A percentile compares a stretch with the other conserved stretches of the same genome.
Evolutionary conservation across 345 rosid species (phyloP).

Genomic region (Moringa oleifera): DNA sequence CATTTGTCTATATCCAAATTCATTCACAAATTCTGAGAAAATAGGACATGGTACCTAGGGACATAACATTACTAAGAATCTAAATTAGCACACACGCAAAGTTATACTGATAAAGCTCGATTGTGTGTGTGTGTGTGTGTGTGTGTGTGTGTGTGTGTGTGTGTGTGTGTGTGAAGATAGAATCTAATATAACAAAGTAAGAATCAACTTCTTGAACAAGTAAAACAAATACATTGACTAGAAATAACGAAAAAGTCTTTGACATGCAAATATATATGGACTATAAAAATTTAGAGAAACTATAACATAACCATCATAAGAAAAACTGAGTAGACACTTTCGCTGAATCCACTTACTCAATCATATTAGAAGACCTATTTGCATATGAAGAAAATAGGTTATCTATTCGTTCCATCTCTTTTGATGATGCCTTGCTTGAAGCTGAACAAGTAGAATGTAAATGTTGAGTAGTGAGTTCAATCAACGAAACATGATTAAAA

Average conservation of each 20-base stretch:
- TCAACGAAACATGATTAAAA: neutral
- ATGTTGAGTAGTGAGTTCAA: neutral
- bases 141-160: too few relatives aligned
- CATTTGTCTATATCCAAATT: too few relatives aligned
- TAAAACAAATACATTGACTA: too few relatives aligned
- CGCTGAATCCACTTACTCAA: constrained; percentile 60
- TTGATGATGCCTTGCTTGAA: constrained; percentile 78
- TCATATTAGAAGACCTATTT: constrained; percentile 62
- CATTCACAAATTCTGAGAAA: neutral
- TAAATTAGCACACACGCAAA: neutral
- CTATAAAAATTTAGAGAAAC: too few relatives aligned
- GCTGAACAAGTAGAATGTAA: constrained; percentile 32
- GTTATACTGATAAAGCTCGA: neutral
- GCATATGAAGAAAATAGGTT: constrained; percentile 61
- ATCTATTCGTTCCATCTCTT: constrained; percentile 93
- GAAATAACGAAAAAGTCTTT: too few relatives aligned
- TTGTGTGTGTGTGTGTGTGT: too few relatives aligned
- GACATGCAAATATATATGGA: too few relatives aligned
- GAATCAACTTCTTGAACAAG: too few relatives aligned
- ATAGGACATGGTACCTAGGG: neutral
- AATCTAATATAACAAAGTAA: too few relatives aligned
- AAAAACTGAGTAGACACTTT: too few relatives aligned
- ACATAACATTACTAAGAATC: neutral
- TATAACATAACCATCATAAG: too few relatives aligned
- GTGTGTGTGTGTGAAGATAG: too few relatives aligned